Percentiles rank a stretch among this genome's conserved stretches.
These are phyloP conservation scores for Ophiosphaerella herpotricha DNA, from an alignment of 2,329 filamentous ascomycete species.

Conservation along the genomic window DNA sequence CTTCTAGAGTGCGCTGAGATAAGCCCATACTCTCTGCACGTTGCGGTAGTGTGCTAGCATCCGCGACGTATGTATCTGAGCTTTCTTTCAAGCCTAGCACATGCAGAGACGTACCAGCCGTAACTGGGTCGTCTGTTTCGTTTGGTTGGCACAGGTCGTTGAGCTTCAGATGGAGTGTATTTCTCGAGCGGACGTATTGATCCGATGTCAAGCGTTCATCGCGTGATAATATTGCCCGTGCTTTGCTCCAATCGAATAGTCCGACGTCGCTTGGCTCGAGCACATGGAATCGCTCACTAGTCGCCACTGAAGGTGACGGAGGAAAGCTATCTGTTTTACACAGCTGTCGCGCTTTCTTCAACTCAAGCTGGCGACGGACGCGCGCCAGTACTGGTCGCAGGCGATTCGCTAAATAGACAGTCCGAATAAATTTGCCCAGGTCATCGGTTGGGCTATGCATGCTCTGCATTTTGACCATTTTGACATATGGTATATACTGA, in stretches of 20 bases:
- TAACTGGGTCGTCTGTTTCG: not conserved
- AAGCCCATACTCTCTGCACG: not conserved
- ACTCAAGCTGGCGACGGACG: not conserved
- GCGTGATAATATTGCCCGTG: not conserved
- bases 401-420: constrained; percentile 1
- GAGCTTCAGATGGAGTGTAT: not conserved
- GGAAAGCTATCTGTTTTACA: constrained; percentile 1
- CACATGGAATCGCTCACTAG: constrained; percentile 3
- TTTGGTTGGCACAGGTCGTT: not conserved
- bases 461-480: constrained; percentile 7
- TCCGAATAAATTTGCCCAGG: constrained; percentile 10
- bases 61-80: not conserved
- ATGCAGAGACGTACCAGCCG: not conserved
- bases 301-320: not conserved
- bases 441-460: constrained; percentile 11
- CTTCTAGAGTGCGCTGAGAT: constrained; percentile 3
- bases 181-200: not conserved
- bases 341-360: constrained; percentile 3
- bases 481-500: constrained; percentile 16
- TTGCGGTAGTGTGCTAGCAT: not conserved
- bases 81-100: not conserved
- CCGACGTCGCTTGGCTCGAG: constrained; percentile 3
- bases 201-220: constrained; percentile 1
- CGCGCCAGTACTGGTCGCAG: constrained; percentile 5
- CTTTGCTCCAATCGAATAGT: constrained; percentile 6